Evolutionary conservation across 306 rosid genomes (phyloP), one percentile per base, ranked within the genome.

Genomic region (Ormosia semicastrata): DNA sequence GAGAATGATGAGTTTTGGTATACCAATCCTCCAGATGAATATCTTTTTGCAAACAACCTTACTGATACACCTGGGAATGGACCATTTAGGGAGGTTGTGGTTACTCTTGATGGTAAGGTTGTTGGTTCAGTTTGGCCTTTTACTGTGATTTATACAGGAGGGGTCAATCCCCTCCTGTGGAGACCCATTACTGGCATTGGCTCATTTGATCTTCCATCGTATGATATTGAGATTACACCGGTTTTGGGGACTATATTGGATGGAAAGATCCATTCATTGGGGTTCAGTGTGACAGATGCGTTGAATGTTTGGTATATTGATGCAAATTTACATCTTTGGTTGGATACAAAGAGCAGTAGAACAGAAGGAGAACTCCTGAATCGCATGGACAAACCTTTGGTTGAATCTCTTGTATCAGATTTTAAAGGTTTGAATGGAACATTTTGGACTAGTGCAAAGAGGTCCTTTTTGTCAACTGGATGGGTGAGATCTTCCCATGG

Each of bases 1-100:
- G 99, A 95, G 85, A 95, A 85, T 54, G 99, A 95, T 82, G 98
- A 95, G 49, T 92, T 83, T 76, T 95, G 98, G 97, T 95, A 92
- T 75, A 6, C 83, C 1, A 95, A 93, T 87, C 89, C 58, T 18
- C 87, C 94, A 1, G 85, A 92, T 67, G 96, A 92, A 4, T 95
- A 93, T 75, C 72, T 92, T 71, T 5, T 41, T 57, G 96, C 92
- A 2, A 95, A 89, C 15, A 91, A 91, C 24, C 86, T 90, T 14
- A 87, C 87, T 24, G 66, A 9, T 72, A 76, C 77, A 0, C 88
- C 97, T 3, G 97, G 97, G 30, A 91, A 92, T 83, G 99, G 99
- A 14, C 88, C 98, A 4, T 95, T 93, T 72, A 89, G 99, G 88
- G 98, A 95, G 87, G 93, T 95, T 81, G 83, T 90, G 68, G 88